Conservation (phyloP, 192 early-diverging fungal genomes). For the Linnemannia exigua region DNA sequence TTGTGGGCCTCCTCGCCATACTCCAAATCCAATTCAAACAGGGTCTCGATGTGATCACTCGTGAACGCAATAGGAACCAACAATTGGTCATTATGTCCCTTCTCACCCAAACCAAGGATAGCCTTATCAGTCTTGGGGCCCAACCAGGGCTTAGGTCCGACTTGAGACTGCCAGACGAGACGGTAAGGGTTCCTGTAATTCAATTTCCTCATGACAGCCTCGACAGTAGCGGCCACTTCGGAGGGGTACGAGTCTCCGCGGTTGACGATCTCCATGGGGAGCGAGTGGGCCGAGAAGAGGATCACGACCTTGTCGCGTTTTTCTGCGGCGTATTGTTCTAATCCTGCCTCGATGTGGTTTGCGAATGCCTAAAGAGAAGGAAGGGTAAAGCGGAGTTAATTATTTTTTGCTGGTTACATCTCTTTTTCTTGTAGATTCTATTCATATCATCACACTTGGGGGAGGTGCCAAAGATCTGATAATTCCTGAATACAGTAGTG, state of each 20-base stretch:
- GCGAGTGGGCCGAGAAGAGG: constrained; percentile 96
- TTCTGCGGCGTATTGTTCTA: constrained; percentile 74
- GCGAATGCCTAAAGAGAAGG: constrained; percentile 75
- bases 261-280: constrained; percentile 94
- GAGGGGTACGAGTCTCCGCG: constrained; percentile 91
- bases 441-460: too few species aligned
- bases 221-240: constrained; percentile 89
- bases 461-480: too few species aligned
- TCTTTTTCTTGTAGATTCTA: too few species aligned
- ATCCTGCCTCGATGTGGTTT: constrained; percentile 76
- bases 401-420: not conserved
- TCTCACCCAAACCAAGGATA: constrained; percentile 81
- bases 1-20: constrained; percentile 89
- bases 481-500: too few species aligned
- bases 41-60: constrained; percentile 96
- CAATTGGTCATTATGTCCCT: constrained; percentile 85
- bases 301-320: constrained; percentile 83
- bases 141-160: constrained; percentile 93
- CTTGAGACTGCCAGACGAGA: constrained; percentile 96
- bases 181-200: constrained; percentile 85
- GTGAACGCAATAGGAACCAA: constrained; percentile 97
- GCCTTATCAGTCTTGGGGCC: constrained; percentile 90
- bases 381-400: not conserved
- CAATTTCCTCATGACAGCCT: constrained; percentile 84
- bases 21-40: constrained; percentile 97